Evolutionary conservation across 2,329 filamentous ascomycete species (phyloP), one percentile per base, ranked within the genome.

Genomic region (Pyricularia sp.): DNA sequence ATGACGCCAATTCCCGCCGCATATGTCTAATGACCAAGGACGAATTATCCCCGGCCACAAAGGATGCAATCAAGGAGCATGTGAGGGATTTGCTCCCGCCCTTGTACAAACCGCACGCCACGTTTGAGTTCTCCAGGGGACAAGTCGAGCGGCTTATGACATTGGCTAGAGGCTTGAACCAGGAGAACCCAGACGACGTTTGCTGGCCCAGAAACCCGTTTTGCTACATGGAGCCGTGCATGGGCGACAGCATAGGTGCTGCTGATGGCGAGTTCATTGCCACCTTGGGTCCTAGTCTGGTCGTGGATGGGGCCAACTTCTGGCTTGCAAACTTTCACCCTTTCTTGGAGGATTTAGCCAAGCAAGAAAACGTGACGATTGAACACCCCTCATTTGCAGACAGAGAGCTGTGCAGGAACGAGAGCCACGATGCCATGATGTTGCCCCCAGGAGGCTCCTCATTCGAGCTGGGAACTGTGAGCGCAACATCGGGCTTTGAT

Each of bases 311-410:
- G 4, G 74, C 70, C 0, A 74, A 66, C 64, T 79, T 74, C 65
- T 79, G 78, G 78, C 70, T 80, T 1, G 76, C 74, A 22, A 79
- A 76, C 67, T 79, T 78, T 33, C 78, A 80, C 65, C 78, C 78
- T 3, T 79, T 80, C 65, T 65, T 76, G 6, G 74, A 78, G 9
- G 74, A 73, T 0, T 71, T 40, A 72, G 71, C 26, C 26, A 67
- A 70, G 12, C 68, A 70, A 0, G 66, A 68, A 0, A 65, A 68
- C 0, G 71, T 77, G 28, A 62, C 68, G 4, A 69, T 78, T 7
- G 74, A 79, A 65, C 78, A 79, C 44, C 78, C 78, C 0, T 79
- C 78, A 0, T 74, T 73, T 1, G 69, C 72, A n/a, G 78, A 79
- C 65, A 74, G 78, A 1, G 69, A 68, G 1, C 70, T 68, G 1